phyloP scores from a whole-genome alignment of 805 yeast genomes.

The Suhomyces canberraensis region DNA sequence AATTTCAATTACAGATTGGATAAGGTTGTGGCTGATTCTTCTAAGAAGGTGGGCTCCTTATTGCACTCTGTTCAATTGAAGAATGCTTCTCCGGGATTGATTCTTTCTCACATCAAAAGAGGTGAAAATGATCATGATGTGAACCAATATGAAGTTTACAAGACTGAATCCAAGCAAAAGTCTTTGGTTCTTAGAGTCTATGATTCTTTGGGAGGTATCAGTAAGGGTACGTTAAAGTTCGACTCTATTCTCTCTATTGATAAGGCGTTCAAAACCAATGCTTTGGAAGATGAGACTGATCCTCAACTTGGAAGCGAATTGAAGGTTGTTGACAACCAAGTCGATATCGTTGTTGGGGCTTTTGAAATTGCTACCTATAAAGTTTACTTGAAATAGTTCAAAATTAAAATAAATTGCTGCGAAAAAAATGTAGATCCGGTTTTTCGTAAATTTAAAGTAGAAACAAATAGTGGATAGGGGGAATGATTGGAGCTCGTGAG shows the following conservation, averaged over 20 bases:
- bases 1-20: constrained; percentile 65
- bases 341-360: constrained; percentile 53
- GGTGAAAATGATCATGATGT: constrained; percentile 77
- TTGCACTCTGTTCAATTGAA: constrained; percentile 17
- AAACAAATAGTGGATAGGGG: no score
- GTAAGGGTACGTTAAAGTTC: constrained; percentile 50
- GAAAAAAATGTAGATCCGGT: no score
- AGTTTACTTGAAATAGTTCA: constrained; percentile 39
- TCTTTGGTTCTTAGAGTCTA: constrained; percentile 72
- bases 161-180: constrained; percentile 39
- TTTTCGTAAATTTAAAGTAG: no score
- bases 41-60: constrained; percentile 11
- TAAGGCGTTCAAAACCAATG: constrained; percentile 53
- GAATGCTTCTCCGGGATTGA: constrained; percentile 49
- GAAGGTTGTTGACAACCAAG: constrained; percentile 35
- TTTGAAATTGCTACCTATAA: constrained; percentile 75
- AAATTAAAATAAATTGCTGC: no score
- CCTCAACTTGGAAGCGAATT: constrained; percentile 21
- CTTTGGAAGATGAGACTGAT: constrained; percentile 52
- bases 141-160: constrained; percentile 44
- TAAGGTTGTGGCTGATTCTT: constrained; percentile 13
- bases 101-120: constrained; percentile 77
- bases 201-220: constrained; percentile 83
- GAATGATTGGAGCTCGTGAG: no score
- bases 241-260: constrained; percentile 35